A percentile compares a stretch with the other conserved stretches of the same genome.
Conservation (phyloP, 169 alveolate species). For the Perkinsus olseni region DNA sequence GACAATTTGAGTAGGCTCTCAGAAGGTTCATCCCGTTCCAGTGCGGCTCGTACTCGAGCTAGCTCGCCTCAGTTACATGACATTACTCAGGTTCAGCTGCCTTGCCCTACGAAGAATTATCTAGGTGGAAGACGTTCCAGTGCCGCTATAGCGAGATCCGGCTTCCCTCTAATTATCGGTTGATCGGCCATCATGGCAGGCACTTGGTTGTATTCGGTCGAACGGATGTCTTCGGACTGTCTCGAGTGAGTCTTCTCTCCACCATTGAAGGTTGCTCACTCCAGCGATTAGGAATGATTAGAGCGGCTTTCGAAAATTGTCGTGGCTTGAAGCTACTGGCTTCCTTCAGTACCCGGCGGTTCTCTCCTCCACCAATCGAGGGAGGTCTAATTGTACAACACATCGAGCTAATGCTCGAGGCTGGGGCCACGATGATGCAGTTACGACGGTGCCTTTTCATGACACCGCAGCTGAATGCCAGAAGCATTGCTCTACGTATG, state of each 20-base stretch:
- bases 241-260: not conserved
- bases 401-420: not conserved
- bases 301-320: too few species aligned
- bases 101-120: not conserved
- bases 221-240: not conserved
- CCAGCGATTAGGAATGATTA: too few species aligned
- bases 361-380: not conserved
- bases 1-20: not conserved
- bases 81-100: not conserved
- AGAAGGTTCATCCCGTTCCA: too few species aligned
- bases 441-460: not conserved
- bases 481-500: not conserved
- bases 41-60: not conserved
- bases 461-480: not conserved
- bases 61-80: too few species aligned
- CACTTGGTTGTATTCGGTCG: not conserved
- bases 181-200: not conserved
- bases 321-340: too few species aligned
- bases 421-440: not conserved
- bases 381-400: not conserved
- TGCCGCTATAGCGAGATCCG: not conserved
- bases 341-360: not conserved
- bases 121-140: not conserved
- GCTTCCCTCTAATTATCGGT: not conserved
- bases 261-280: not conserved